Percentiles rank a stretch among this genome's conserved stretches.
Evolutionary conservation across 1,284 basidiomycete species (phyloP).

Genomic region (Microbotryum silenes-acaulis): DNA sequence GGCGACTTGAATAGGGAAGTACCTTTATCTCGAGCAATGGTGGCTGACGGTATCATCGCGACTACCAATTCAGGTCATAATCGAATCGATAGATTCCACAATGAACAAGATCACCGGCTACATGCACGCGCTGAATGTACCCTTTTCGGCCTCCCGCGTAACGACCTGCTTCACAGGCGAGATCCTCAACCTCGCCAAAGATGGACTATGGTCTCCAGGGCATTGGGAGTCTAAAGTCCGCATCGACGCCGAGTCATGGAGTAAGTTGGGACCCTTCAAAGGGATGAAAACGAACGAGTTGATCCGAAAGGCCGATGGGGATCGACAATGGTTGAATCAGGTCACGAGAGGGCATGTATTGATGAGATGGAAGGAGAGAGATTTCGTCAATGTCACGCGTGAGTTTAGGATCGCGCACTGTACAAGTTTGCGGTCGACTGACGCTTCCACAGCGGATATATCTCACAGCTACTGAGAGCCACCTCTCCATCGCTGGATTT

Average conservation of each 20-base stretch:
- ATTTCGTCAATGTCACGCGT: constrained; percentile 24
- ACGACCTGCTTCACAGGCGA: constrained; percentile 24
- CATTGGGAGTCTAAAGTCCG: constrained; percentile 7
- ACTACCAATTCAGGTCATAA: constrained; percentile 14
- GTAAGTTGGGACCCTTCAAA: constrained; percentile 26
- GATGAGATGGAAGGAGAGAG: constrained; percentile 28
- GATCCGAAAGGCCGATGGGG: not conserved
- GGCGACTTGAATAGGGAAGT: too few species aligned
- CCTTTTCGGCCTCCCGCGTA: constrained; percentile 2
- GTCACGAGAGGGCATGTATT: constrained; percentile 21
- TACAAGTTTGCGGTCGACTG: not conserved
- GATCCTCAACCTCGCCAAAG: constrained; percentile 16
- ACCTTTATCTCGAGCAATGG: not conserved
- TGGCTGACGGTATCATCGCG: not conserved
- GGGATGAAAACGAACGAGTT: constrained; percentile 15
- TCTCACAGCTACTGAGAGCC: constrained; percentile 13
- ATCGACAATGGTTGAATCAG: constrained; percentile 16
- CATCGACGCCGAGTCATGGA: constrained; percentile 20
- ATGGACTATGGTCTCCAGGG: constrained; percentile 13
- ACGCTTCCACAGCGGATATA: not conserved
- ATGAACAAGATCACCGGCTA: constrained; percentile 8
- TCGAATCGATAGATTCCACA: constrained; percentile 9
- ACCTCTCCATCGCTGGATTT: constrained; percentile 22
- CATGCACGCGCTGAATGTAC: constrained; percentile 22
- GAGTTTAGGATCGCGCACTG: not conserved